A percentile compares a stretch with the other conserved stretches of the same genome.
Evolutionary conservation across 2,329 filamentous ascomycete genomes (phyloP).

Genomic region (Fusarium odoratissimum): DNA sequence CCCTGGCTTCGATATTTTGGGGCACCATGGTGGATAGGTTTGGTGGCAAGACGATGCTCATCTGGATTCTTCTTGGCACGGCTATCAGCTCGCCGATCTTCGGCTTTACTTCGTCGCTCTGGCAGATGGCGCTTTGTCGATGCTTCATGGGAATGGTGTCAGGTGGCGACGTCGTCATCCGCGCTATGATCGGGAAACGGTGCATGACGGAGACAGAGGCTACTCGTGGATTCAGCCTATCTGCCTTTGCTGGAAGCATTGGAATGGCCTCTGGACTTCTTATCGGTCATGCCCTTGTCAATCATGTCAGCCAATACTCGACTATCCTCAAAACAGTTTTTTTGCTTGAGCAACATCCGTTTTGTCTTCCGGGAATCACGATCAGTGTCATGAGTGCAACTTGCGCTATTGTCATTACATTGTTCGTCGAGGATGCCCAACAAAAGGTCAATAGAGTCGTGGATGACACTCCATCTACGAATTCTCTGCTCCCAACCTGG

Average conservation of each 20-base stretch:
- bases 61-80: background rate
- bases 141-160: background rate
- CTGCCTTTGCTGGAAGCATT: background rate
- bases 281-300: background rate
- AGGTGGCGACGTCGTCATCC: background rate
- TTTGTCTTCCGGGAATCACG: background rate
- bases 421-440: background rate
- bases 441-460: accelerated
- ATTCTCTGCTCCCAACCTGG: too few species aligned
- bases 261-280: background rate
- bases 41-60: background rate
- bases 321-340: background rate
- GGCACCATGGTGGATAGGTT: background rate
- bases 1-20: background rate
- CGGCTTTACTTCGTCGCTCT: background rate
- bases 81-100: background rate
- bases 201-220: background rate
- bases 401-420: background rate
- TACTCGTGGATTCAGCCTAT: background rate
- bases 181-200: background rate
- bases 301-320: background rate
- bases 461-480: background rate
- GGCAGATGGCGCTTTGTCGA: background rate
- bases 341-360: background rate
- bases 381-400: background rate